A percentile compares a stretch with the other conserved stretches of the same genome.
phyloP scores from a whole-genome alignment of 148 eudicot species.

The Persicaria tinctoria region DNA sequence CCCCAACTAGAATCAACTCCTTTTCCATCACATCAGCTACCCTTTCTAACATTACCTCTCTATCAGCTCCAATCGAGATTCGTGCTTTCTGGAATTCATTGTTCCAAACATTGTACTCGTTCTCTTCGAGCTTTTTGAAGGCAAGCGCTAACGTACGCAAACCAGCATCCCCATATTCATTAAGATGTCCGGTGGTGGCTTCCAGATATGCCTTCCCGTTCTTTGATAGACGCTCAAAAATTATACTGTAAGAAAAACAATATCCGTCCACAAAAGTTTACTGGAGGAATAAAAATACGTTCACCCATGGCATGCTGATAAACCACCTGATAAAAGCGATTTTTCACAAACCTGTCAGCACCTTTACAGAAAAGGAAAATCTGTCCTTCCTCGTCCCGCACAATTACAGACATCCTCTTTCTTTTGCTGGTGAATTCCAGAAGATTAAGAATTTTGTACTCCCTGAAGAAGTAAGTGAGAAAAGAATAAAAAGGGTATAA shows the following conservation, averaged over 20 bases:
- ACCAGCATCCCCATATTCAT: constrained; percentile 89
- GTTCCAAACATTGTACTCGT: constrained; percentile 73
- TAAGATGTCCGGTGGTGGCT: constrained; percentile 69
- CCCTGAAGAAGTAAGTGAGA: constrained; percentile 35
- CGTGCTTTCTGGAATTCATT: constrained; percentile 70
- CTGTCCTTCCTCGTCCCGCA: constrained; percentile 74
- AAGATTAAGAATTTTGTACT: constrained; percentile 74
- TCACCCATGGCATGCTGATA: neutral
- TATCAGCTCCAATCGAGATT: constrained; percentile 62
- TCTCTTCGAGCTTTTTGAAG: constrained; percentile 69
- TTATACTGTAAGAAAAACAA: constrained; percentile 45
- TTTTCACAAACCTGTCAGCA: constrained; percentile 76
- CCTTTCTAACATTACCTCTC: constrained; percentile 76
- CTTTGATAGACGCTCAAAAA: constrained; percentile 76
- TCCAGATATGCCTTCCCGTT: constrained; percentile 62
- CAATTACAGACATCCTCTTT: constrained; percentile 93
- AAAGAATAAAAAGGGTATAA: neutral
- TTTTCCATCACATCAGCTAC: constrained; percentile 74
- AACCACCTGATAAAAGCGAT: neutral
- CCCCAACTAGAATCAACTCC: constrained; percentile 88
- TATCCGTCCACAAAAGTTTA: neutral
- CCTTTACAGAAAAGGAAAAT: constrained; percentile 88
- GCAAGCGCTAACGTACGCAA: constrained; percentile 86
- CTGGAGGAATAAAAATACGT: neutral
- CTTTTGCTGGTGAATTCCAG: constrained; percentile 95